Evolutionary conservation across 305 asterid genomes (phyloP), one percentile per base, ranked within the genome.

Genomic region (Solanum hybrid): DNA sequence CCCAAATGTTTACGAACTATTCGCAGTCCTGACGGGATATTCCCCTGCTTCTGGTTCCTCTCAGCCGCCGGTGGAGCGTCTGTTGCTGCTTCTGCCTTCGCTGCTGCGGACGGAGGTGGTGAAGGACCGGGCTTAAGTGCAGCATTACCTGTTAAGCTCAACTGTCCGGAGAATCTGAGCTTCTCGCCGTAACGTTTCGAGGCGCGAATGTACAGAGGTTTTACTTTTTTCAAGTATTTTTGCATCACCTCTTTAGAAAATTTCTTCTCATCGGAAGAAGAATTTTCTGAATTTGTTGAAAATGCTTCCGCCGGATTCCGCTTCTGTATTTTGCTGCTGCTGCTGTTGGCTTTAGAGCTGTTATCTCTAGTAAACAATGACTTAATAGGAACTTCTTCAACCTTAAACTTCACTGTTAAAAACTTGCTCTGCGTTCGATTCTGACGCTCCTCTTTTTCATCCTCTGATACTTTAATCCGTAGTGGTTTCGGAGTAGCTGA

Each of bases 141-240:
- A 39, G 78, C 78, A 26, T 39, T 72, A 0, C 87, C 79, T 29
- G 27, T 27, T 0, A 78, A 61, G 2, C 88, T 89, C 7, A 80
- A n/a, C 81, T 80, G 38, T 61, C 88, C 88, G 2, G 90, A 65
- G 41, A 79, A 80, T 65, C 1, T 80, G 17, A 89, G 70, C 41
- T 89, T 89, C 82, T 89, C 90, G 31, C 90, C 70, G 72, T 80
- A 80, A 79, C 90, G 90, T 12, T 51, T 89, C 4, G 90, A 89
- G 68, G 27, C 90, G 86, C 97, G 98, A 89, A 96, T 75, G 91
- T 95, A 95, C 31, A 95, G 90, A 1, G 98, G 99, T 91, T 96
- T 97, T 39, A 96, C 98, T 93, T 94, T 94, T 88, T 96, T 96
- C 29, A 97, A 75, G 90, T 97, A 97, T 92, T 95, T 97, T 1